Evolutionary conservation across 345 rosid species (phyloP), one percentile per base, ranked within the genome.

Genomic region (Pugionium dolabratum): DNA sequence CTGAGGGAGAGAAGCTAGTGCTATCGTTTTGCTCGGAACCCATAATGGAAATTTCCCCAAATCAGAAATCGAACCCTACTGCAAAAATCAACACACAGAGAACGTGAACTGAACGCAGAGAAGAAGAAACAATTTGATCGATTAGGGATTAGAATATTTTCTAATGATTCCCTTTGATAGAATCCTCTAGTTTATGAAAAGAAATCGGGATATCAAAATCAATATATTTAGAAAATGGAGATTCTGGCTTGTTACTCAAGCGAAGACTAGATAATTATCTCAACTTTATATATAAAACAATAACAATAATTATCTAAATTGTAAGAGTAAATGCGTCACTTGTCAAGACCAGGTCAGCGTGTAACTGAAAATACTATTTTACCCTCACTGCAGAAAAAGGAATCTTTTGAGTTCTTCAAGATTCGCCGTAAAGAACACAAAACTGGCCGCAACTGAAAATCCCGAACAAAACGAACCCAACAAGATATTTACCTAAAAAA

Each of bases 21-120:
- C 84, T 78, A n/a, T 91, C 87, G 77, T 86, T 84, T 56, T 84
- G 86, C 73, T 88, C 88, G 0, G 97, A 91, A 57, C 90, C 87
- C 97, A 91, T 90, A 1, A 18, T 18, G 18, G 18, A 18, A 18
- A 18, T 18, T 0, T 18, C 18, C 18, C 18, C 18, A 18, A 18
- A 26, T 63, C 9, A 7, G 2, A 37, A 7, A 59, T 51, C 30
- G 10, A 34, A 60, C 7, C n/a, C 2, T 33, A 59, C 30, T 40
- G 35, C 26, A n/a, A 40, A 40, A 5, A n/a, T 2, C 5, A 3
- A 30, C 6, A 6, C 6, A 6, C 1, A 35, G 4, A 25, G 32
- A 48, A n/a, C 9, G 9, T 54, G 55, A 62, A 53, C 44, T 7
- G 39, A n/a, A 61, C n/a, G 18, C 59, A 51, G 4, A 60, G 67